Base-by-base conservation (phyloP, 305 asterid species). In the Salvia sclarea region DNA sequence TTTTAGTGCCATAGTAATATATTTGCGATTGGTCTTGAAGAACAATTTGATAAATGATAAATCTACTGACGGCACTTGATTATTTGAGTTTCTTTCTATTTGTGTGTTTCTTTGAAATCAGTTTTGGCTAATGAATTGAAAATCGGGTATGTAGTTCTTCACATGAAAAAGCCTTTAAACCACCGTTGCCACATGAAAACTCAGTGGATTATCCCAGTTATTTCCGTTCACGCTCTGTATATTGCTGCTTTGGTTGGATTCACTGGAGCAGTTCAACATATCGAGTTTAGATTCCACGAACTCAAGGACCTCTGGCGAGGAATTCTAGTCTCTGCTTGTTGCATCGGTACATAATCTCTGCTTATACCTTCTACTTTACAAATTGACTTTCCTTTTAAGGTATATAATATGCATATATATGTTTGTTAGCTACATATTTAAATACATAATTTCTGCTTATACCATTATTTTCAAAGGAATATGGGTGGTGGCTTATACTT, bases 231-330 rank as follows among this genome's bases (percentile, higher is more conserved):
- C 56, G 92, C 82, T 35, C 48, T 84, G 66, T 90, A 88, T 72
- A 74, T 86, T 62, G 85, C 86, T 69, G 83, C 85, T 82, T 78
- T 90, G 89, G 79, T 90, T 72, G 86, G 81, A 65, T 79, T 82
- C 69, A 85, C 95, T 17, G 88, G 82, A 73, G 95, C 97, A n/a
- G 53, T 88, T 77, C 92, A 78, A 54, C 92, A 86, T 74, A 74
- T 90, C 31, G 89, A 90, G 75, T 90, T 90, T 78, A 85, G 90
- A 79, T 90, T 90, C 82, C 88, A 85, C 18, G 97, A 90, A 78
- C 86, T 88, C 72, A 90, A 90, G 80, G 96, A 85, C 71, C 96
- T 90, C 56, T 86, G 96, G 96, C 87, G 95, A 11, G 96, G 95
- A 61, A 82, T 86, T 64, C 78, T 90, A 38, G 89, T 88, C 43